Base-by-base conservation (phyloP, 352 stramenopile species). In the Phytophthora rubi region DNA sequence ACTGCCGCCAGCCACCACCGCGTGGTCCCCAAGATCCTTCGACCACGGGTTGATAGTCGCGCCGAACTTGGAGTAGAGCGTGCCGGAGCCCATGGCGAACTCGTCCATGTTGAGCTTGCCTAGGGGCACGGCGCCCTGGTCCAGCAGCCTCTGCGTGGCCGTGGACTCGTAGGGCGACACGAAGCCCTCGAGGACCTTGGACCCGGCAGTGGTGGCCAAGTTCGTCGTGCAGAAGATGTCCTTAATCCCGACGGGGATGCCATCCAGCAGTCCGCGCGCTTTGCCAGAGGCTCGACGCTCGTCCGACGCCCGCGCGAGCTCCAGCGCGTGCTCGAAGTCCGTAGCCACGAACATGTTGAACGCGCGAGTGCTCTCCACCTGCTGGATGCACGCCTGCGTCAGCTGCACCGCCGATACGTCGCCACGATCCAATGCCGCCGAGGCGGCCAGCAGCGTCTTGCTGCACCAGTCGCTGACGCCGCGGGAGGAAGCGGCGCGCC, bases 61-160 rank as follows among this genome's bases (percentile, higher is more conserved):
- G 7, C 92, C 93, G 44, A 94, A 92, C 37, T 76, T 84, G 55
- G 84, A 95, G 82, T 99, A 98, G 13, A 95, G 81, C 56, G 95
- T 98, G 16, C 91, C 90, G 32, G 92, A 98, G 21, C 98, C 98
- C 98, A 99, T 99, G 6, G 91, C 98, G 80, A 99, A 99, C 85
- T 99, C 98, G 79, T 99, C 98, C 95, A 99, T 98, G 76, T 98
- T 99, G 30, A 98, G 98, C 67, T 97, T 98, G 37, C 97, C 98
- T 0, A 99, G 77, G 6, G 98, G 80, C 21, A 99, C 84, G 7
- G 95, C 96, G 13, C 97, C 97, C 56, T 89, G 79, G 10, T 95
- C 84, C 44, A 94, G 83, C 53, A 99, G 71, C 55, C 95, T 83
- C 42, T 80, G 68, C 5, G 95, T 95, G 8, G 83, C 88, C 16